Evolutionary conservation across 768 basidiomycete genomes (phyloP).

Genomic region (Phlegmacium glaucopus): DNA sequence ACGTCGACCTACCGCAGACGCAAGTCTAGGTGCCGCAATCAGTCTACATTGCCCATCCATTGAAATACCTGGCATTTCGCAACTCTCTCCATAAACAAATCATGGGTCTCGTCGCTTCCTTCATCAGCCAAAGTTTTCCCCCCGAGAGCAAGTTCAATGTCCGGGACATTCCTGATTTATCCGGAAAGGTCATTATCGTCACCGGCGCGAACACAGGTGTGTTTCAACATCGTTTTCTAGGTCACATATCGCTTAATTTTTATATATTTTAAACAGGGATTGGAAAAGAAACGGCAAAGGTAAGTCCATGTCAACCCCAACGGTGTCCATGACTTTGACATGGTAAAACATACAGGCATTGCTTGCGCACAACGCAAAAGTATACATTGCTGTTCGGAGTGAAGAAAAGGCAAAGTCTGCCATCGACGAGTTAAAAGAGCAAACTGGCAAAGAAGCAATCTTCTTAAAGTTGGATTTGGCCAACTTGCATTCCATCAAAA

Average conservation of each 20-base stretch:
- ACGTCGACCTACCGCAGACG: too few relatives aligned
- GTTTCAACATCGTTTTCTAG: neutral
- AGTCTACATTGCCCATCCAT: too few relatives aligned
- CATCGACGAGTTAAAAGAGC: constrained; percentile 47
- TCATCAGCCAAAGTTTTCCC: constrained; percentile 32
- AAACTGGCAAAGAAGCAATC: constrained; percentile 41
- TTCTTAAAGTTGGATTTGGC: constrained; percentile 42
- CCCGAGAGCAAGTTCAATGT: constrained; percentile 38
- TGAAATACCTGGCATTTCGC: too few relatives aligned
- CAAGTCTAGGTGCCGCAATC: too few relatives aligned
- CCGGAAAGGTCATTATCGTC: constrained; percentile 37
- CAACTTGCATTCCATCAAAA: constrained; percentile 36
- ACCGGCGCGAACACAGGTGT: constrained; percentile 34
- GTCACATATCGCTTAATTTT: neutral
- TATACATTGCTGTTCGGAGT: constrained; percentile 54
- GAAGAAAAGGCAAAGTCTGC: constrained; percentile 41
- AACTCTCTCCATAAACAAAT: neutral
- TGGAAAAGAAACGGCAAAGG: constrained; percentile 59
- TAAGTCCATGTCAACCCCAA: constrained; percentile 10
- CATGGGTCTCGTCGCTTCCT: constrained; percentile 26
- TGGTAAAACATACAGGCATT: constrained; percentile 34
- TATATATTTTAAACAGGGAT: constrained; percentile 30
- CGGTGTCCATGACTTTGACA: neutral
- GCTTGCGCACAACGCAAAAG: constrained; percentile 56
- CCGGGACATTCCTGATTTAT: constrained; percentile 47